Conservation (phyloP, 768 basidiomycete species). For the Termitomyces sp. region DNA sequence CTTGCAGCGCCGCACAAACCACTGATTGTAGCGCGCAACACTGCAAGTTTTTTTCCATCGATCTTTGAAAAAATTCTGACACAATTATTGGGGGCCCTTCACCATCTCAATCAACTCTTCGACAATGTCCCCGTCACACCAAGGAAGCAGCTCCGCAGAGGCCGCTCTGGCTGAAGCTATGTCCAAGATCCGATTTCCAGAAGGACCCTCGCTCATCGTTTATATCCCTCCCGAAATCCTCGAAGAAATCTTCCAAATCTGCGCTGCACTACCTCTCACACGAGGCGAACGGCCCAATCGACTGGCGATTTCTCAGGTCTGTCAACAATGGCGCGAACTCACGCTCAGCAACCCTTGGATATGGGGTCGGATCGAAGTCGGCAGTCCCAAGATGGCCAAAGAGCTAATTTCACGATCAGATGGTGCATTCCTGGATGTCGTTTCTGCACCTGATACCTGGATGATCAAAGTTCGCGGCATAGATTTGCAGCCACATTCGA, state of each 20-base stretch:
- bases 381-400: constrained; percentile 7
- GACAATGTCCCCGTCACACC: not conserved
- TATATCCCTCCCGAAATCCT: constrained; percentile 7
- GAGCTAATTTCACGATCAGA: constrained; percentile 4
- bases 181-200: not conserved
- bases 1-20: not conserved
- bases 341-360: constrained; percentile 6
- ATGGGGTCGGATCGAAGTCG: constrained; percentile 6
- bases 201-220: constrained; percentile 1
- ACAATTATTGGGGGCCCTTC: not conserved
- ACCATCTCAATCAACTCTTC: not conserved
- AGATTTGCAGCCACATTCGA: constrained; percentile 3
- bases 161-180: not conserved
- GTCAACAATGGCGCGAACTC: constrained; percentile 6
- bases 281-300: constrained; percentile 4
- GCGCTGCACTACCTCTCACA: constrained; percentile 1
- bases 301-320: constrained; percentile 10
- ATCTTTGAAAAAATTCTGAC: not conserved
- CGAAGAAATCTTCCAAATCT: constrained; percentile 7
- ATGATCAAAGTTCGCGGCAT: constrained; percentile 4
- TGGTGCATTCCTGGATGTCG: constrained; percentile 1
- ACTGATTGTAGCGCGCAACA: not conserved
- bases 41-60: not conserved
- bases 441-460: not conserved
- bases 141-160: not conserved